phyloP scores from a whole-genome alignment of 164 flowering plant species.

The Magnolia changhungtana region DNA sequence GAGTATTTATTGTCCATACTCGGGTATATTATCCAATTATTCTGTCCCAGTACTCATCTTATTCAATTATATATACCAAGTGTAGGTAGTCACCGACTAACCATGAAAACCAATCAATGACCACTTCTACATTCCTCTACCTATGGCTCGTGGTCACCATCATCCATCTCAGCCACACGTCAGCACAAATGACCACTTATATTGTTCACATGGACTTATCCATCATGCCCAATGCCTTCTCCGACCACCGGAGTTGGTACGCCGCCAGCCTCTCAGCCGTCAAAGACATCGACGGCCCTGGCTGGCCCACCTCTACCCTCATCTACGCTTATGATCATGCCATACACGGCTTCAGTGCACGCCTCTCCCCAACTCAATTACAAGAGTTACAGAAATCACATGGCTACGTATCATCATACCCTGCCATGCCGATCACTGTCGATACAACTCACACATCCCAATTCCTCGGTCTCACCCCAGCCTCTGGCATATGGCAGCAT shows the following conservation, averaged over 20 bases:
- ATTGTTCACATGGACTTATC: slow-evolving; percentile 66
- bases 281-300: neutral
- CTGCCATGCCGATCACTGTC: slow-evolving; percentile 33
- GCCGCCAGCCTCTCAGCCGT: slow-evolving; percentile 26
- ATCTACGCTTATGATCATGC: slow-evolving; percentile 46
- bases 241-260: slow-evolving; percentile 56
- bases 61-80: neutral
- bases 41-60: too few relatives aligned
- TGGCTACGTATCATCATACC: slow-evolving; percentile 40
- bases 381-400: slow-evolving; percentile 33
- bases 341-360: slow-evolving; percentile 62
- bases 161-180: slow-evolving; percentile 5
- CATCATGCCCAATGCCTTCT: slow-evolving; percentile 55
- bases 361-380: slow-evolving; percentile 41
- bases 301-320: slow-evolving; percentile 23
- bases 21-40: too few relatives aligned
- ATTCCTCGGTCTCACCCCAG: slow-evolving; percentile 47
- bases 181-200: slow-evolving; percentile 30
- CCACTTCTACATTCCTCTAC: slow-evolving; percentile 11
- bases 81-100: neutral
- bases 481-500: slow-evolving; percentile 42
- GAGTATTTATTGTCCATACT: too few relatives aligned
- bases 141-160: slow-evolving; percentile 15
- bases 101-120: slow-evolving; percentile 17
- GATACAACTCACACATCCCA: slow-evolving; percentile 55